These are phyloP conservation scores for Leishmania turanica DNA, from an alignment of 208 protist genomes.

Conservation along the genomic window DNA sequence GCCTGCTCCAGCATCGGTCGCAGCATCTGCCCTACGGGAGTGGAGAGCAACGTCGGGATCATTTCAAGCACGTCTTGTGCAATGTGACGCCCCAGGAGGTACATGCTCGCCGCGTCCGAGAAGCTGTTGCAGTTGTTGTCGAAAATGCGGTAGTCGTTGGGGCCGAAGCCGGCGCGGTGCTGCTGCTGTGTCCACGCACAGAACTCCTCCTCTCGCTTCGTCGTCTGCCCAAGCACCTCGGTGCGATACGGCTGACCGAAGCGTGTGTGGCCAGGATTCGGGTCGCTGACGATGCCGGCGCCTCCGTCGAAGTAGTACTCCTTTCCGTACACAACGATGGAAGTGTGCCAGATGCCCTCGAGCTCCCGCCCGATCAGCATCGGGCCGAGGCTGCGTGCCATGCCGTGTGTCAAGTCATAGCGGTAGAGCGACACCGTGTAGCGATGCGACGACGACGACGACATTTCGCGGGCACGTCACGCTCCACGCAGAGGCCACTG, in stretches of 20 bases:
- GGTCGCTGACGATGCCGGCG: slow-evolving; percentile 60
- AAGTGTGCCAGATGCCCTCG: slow-evolving; percentile 95
- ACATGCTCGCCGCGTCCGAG: slow-evolving; percentile 76
- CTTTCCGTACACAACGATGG: slow-evolving; percentile 89
- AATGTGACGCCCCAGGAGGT: slow-evolving; percentile 72
- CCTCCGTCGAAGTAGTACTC: slow-evolving; percentile 95
- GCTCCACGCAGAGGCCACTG: not conserved
- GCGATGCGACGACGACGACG: not conserved
- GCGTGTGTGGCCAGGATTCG: slow-evolving; percentile 63
- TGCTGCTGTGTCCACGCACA: slow-evolving; percentile 48
- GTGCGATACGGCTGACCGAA: slow-evolving; percentile 74
- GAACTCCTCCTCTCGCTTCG: slow-evolving; percentile 64
- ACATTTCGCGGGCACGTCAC: not conserved
- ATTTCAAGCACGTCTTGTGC: slow-evolving; percentile 75
- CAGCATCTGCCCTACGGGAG: slow-evolving; percentile 84
- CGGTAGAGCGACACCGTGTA: slow-evolving; percentile 84
- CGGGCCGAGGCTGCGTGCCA: slow-evolving; percentile 75
- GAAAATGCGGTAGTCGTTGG: slow-evolving; percentile 89
- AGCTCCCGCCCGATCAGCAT: slow-evolving; percentile 85
- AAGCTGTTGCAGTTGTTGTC: slow-evolving; percentile 96
- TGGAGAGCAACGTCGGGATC: slow-evolving; percentile 71
- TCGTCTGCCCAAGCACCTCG: slow-evolving; percentile 65
- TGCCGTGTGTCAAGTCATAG: slow-evolving; percentile 94
- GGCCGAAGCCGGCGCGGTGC: slow-evolving; percentile 47
- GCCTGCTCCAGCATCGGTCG: slow-evolving; percentile 78